phyloP scores from a whole-genome alignment of 2,329 filamentous ascomycete genomes.

The Gaeumannomyces tritici region DNA sequence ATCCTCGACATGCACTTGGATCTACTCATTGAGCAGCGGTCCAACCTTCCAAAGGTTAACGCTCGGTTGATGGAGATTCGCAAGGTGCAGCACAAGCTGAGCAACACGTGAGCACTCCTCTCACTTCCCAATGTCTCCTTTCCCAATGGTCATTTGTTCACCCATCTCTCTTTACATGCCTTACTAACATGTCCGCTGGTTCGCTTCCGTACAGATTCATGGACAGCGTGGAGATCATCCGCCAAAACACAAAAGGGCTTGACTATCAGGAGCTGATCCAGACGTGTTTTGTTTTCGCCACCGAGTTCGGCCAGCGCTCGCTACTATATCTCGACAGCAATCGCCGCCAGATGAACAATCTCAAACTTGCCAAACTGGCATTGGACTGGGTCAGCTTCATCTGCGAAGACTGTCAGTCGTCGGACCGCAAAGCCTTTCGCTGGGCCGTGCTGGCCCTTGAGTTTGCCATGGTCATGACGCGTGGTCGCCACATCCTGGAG shows the following conservation, averaged over 20 bases:
- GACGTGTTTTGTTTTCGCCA: conserved; percentile 97
- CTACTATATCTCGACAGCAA: conserved; percentile 94
- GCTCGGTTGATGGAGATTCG: conserved; percentile 86
- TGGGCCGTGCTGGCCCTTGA: conserved; percentile 95
- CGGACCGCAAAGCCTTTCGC: conserved; percentile 90
- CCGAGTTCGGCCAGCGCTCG: conserved; percentile 92
- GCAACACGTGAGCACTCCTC: conserved; percentile 50
- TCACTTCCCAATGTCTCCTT: not conserved
- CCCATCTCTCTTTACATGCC: too few species aligned
- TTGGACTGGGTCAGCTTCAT: conserved; percentile 98
- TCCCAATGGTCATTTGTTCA: too few species aligned
- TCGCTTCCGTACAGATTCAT: conserved; percentile 54
- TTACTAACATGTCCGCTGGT: not conserved
- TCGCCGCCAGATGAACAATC: conserved; percentile 90
- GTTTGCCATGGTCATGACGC: conserved; percentile 95
- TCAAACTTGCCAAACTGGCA: conserved; percentile 85
- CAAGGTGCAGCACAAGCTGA: conserved; percentile 90
- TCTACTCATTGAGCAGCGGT: conserved; percentile 82
- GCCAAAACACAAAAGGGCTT: conserved; percentile 71
- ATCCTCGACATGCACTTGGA: conserved; percentile 78
- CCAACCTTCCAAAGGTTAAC: conserved; percentile 89
- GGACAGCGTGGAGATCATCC: conserved; percentile 92
- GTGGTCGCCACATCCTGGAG: conserved; percentile 84
- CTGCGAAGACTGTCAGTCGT: conserved; percentile 89
- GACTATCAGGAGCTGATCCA: conserved; percentile 95